Evolutionary conservation across 208 protist species (phyloP).

Genomic region (Acanthamoeba quina): DNA sequence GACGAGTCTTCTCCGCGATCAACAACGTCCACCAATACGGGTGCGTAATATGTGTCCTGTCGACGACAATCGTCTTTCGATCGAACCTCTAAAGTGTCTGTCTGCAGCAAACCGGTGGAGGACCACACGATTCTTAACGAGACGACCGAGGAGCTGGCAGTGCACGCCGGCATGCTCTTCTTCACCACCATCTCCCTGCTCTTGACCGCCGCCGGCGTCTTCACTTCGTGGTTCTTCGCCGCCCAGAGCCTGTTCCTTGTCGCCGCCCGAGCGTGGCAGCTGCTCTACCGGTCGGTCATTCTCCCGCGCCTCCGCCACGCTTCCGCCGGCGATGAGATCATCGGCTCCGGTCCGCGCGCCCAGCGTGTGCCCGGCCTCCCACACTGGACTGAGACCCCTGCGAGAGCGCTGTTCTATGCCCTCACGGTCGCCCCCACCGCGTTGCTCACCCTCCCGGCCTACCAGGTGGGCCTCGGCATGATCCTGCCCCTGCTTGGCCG

Average conservation of each 20-base stretch:
- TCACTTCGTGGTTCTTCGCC: constrained; percentile 39
- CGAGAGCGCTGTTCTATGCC: neutral
- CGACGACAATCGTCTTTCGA: too few species aligned
- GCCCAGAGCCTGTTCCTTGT: neutral
- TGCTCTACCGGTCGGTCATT: neutral
- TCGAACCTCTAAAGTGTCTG: neutral
- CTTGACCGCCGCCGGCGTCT: neutral
- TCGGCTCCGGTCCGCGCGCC: neutral
- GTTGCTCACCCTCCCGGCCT: neutral
- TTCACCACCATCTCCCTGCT: neutral
- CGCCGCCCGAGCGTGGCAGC: neutral
- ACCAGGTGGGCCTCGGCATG: constrained; percentile 44
- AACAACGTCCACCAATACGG: neutral
- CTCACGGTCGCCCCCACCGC: neutral
- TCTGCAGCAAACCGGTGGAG: neutral
- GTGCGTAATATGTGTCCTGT: neutral
- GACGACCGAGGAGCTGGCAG: neutral
- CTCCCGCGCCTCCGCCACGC: neutral
- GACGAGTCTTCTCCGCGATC: neutral
- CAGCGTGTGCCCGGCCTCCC: neutral
- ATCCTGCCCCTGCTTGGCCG: constrained; percentile 43
- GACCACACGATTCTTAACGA: neutral
- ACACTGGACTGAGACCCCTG: neutral
- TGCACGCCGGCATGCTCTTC: constrained; percentile 37
- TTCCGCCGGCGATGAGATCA: neutral